These are phyloP conservation scores for Cyclotella atomus DNA, from an alignment of 108 stramenopile species.

Conservation along the genomic window DNA sequence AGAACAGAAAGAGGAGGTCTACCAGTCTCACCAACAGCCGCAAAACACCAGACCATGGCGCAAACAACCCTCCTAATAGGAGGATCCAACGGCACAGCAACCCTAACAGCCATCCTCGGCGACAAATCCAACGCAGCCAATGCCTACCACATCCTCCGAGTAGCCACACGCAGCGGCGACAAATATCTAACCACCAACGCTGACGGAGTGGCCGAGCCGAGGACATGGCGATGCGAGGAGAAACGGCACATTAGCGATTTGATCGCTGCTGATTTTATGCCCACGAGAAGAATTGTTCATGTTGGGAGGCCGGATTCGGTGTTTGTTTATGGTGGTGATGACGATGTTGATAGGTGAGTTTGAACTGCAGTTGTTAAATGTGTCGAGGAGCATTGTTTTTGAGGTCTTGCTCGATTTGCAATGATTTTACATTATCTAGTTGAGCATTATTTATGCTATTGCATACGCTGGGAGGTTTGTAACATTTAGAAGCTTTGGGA, in stretches of 20 bases:
- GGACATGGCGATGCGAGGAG: conserved; percentile 48
- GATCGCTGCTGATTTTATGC: conserved; percentile 44
- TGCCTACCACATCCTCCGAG: conserved; percentile 39
- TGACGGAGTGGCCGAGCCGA: conserved; percentile 7
- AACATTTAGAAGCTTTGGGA: too few species aligned
- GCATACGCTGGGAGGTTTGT: too few species aligned
- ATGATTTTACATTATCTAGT: neutral
- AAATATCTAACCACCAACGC: conserved; percentile 25
- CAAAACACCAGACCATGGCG: neutral
- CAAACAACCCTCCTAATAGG: conserved; percentile 60
- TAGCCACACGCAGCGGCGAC: conserved; percentile 41
- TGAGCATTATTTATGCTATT: neutral
- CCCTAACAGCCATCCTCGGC: conserved; percentile 51
- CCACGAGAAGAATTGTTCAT: conserved; percentile 38
- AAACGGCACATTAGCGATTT: conserved; percentile 48
- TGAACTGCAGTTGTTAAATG: neutral
- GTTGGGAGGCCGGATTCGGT: conserved; percentile 49
- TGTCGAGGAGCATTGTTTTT: neutral
- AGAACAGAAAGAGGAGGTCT: neutral
- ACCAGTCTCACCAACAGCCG: neutral
- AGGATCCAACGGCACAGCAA: conserved; percentile 59
- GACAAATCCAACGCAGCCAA: conserved; percentile 53
- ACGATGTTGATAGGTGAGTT: conserved; percentile 6
- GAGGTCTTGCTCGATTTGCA: too few species aligned
- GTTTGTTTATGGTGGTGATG: conserved; percentile 48